These are phyloP conservation scores for Mycena chlorophos DNA, from an alignment of 768 basidiomycete genomes.

Conservation along the genomic window DNA sequence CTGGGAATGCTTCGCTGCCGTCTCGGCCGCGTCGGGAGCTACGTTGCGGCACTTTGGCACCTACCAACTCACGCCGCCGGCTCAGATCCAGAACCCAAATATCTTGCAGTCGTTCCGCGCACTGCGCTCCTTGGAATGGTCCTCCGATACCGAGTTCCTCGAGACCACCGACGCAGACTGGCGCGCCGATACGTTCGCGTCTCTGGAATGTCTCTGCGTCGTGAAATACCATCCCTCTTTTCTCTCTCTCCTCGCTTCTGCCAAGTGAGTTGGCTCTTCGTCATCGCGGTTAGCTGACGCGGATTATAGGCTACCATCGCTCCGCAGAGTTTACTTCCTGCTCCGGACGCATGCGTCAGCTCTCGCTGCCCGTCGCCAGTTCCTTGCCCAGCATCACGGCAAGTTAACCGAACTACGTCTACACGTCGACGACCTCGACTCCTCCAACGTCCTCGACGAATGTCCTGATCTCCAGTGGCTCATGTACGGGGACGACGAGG, in stretches of 20 bases:
- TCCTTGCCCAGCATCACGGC: not conserved
- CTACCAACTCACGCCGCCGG: too few relatives aligned
- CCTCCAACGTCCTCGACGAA: not conserved
- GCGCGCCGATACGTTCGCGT: not conserved
- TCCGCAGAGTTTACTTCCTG: conserved; percentile 13
- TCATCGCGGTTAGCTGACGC: not conserved
- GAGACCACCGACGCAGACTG: not conserved
- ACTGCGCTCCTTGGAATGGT: conserved; percentile 13
- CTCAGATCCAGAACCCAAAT: conserved; percentile 1
- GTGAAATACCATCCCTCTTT: conserved; percentile 9
- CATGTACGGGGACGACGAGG: not conserved
- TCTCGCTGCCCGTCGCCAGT: not conserved
- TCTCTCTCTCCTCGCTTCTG: not conserved
- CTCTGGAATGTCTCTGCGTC: conserved; percentile 12
- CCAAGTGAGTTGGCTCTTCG: conserved; percentile 3
- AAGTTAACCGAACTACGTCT: not conserved
- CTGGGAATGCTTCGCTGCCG: too few relatives aligned
- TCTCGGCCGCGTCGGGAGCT: too few relatives aligned
- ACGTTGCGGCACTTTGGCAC: not conserved
- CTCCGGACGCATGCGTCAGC: not conserved
- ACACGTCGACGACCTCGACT: not conserved
- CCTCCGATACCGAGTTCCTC: conserved; percentile 3
- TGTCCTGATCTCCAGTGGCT: not conserved
- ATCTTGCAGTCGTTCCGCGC: conserved; percentile 4
- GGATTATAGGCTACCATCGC: conserved; percentile 2